phyloP scores from a whole-genome alignment of 257 asterid species.

The Ajuga chamaepitys region DNA sequence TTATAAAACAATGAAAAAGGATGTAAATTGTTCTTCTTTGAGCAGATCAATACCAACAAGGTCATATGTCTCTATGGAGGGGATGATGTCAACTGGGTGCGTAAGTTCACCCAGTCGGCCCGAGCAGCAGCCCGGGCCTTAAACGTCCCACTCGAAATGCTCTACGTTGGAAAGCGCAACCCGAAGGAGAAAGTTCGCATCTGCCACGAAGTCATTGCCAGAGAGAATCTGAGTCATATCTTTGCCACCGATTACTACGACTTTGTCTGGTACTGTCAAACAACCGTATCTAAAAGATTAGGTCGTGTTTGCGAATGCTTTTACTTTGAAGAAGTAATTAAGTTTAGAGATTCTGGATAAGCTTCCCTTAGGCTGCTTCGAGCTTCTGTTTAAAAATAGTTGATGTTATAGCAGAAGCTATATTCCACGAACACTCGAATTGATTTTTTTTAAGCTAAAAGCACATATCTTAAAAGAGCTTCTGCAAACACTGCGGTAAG shows the following conservation, averaged over 20 bases:
- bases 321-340: too few relatives aligned
- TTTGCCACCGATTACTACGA: conserved; percentile 46
- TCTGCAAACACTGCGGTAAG: too few relatives aligned
- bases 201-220: conserved; percentile 47
- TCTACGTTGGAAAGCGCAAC: conserved; percentile 76
- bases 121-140: conserved; percentile 35
- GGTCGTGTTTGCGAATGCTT: too few relatives aligned
- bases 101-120: conserved; percentile 42
- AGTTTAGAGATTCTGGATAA: too few relatives aligned
- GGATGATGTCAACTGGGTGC: conserved; percentile 81
- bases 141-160: conserved; percentile 52
- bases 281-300: too few relatives aligned
- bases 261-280: conserved; percentile 35
- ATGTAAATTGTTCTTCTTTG: background rate
- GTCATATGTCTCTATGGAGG: conserved; percentile 88
- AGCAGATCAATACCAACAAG: conserved; percentile 43
- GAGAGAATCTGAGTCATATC: conserved; percentile 54
- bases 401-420: too few relatives aligned
- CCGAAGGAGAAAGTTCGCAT: conserved; percentile 53
- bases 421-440: too few relatives aligned
- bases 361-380: too few relatives aligned
- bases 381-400: too few relatives aligned
- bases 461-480: too few relatives aligned
- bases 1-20: too few relatives aligned
- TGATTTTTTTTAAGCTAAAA: too few relatives aligned